Evolutionary conservation across 768 basidiomycete genomes (phyloP).

Genomic region (Mycena floridula): DNA sequence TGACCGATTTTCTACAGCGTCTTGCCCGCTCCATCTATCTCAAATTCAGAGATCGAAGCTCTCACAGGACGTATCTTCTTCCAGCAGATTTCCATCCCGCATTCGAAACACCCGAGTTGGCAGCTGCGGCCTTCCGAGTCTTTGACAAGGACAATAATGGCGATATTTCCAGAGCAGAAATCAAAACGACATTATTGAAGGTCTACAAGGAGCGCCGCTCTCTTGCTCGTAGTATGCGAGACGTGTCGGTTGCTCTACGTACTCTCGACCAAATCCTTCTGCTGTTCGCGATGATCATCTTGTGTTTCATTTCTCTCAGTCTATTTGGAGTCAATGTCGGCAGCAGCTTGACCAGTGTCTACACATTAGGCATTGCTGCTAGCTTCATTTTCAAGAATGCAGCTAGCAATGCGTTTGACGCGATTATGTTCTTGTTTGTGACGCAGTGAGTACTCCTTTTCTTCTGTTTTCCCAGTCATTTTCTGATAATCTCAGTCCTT

Average conservation of each 20-base stretch:
- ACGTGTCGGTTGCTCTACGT: conserved; percentile 60
- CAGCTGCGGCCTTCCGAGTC: conserved; percentile 64
- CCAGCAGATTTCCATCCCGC: conserved; percentile 69
- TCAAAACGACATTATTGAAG: conserved; percentile 61
- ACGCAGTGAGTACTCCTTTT: conserved; percentile 54
- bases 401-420: conserved; percentile 68
- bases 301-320: conserved; percentile 71
- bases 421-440: conserved; percentile 79
- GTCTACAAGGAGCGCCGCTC: conserved; percentile 77
- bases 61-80: conserved; percentile 50
- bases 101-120: conserved; percentile 49
- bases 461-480: conserved; percentile 3
- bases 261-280: conserved; percentile 62
- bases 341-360: conserved; percentile 65
- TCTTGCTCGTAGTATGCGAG: conserved; percentile 70
- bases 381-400: conserved; percentile 80
- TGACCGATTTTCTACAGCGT: conserved; percentile 32
- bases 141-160: conserved; percentile 76
- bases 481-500: conserved; percentile 42
- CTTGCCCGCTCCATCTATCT: conserved; percentile 64
- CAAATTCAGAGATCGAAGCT: conserved; percentile 43
- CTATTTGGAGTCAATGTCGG: conserved; percentile 65
- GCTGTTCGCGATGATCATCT: conserved; percentile 52
- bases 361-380: conserved; percentile 64
- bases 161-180: conserved; percentile 69